Evolutionary conservation across 768 basidiomycete genomes (phyloP), one percentile per base, ranked within the genome.

Genomic region (Kwoniella botswanensis): DNA sequence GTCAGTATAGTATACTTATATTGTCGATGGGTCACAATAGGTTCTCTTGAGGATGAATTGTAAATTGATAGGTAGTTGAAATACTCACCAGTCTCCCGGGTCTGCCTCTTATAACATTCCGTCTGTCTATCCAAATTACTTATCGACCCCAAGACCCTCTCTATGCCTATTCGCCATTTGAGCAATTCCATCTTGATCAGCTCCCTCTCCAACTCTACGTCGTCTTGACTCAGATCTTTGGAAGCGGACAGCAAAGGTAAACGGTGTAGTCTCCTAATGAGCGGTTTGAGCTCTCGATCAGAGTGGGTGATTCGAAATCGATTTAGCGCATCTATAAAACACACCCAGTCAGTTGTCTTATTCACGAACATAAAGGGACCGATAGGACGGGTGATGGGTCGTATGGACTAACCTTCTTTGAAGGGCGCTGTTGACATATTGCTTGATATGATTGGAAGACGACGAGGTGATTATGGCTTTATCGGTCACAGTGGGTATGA

Each of bases 281-380:
- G 69, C 1, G 78, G 72, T 63, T 75, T 73, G 53, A 79, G 46
- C 29, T 81, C 79, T 56, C 76, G 62, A 50, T 81, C 79, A 11
- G 79, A 68, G 65, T 81, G 79, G 21, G 77, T 76, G 62, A 81
- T 72, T 5, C 79, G 76, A 68, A 65, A 81, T 4, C 78, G 71
- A 46, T 77, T 81, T 9, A 79, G 57, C 22, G 76, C 74, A 55
- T 81, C 79, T 81, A 58, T 26, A 18, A 12, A n/a, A 41, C 18
- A 58, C 13, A 4, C 2, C 13, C 4, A n/a, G 26, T 52, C 44
- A 60, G 58, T 2, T 53, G 22, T 9, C 4, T 42, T 22, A 1
- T 58, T 26, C 22, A 17, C 24, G 15, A 12, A 21, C 13, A 26
- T 22, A 46, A 18, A 50, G 46, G 46, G 46, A 18, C 12, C 13